A percentile compares a stretch with the other conserved stretches of the same genome.
Evolutionary conservation across 1,139 yeast genomes (phyloP).

Genomic region (Yamadazyma mexicana): DNA sequence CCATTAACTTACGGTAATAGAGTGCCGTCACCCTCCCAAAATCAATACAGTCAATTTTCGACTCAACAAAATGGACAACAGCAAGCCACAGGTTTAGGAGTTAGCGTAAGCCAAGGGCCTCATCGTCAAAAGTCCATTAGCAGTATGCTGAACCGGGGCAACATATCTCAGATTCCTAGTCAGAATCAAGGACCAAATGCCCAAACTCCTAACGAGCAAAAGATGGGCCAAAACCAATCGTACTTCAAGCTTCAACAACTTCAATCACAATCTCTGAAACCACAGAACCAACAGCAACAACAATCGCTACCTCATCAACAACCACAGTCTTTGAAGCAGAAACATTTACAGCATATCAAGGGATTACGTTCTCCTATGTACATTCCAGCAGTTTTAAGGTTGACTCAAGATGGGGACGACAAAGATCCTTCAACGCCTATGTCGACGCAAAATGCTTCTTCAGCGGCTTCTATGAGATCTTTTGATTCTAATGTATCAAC

Average conservation of each 20-base stretch:
- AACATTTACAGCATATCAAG: constrained; percentile 53
- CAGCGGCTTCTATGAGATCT: constrained; percentile 33
- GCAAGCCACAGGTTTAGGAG: background rate
- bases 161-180: constrained; percentile 1
- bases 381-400: constrained; percentile 84
- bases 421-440: constrained; percentile 5
- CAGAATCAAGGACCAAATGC: constrained; percentile 5
- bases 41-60: constrained; percentile 1
- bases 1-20: constrained; percentile 11
- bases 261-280: constrained; percentile 6
- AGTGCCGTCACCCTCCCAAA: constrained; percentile 11
- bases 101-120: background rate
- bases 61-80: background rate
- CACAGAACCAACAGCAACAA: background rate
- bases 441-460: constrained; percentile 18
- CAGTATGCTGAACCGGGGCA: constrained; percentile 5
- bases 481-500: constrained; percentile 35
- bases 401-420: constrained; percentile 23
- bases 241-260: constrained; percentile 6
- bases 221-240: constrained; percentile 15
- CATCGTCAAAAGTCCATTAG: background rate
- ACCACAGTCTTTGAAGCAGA: constrained; percentile 7
- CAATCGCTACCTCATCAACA: constrained; percentile 6
- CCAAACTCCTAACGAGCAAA: constrained; percentile 3
- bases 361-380: constrained; percentile 83